phyloP scores from a whole-genome alignment of 2,329 filamentous ascomycete genomes.

The Sclerotinia sclerotiorum region DNA sequence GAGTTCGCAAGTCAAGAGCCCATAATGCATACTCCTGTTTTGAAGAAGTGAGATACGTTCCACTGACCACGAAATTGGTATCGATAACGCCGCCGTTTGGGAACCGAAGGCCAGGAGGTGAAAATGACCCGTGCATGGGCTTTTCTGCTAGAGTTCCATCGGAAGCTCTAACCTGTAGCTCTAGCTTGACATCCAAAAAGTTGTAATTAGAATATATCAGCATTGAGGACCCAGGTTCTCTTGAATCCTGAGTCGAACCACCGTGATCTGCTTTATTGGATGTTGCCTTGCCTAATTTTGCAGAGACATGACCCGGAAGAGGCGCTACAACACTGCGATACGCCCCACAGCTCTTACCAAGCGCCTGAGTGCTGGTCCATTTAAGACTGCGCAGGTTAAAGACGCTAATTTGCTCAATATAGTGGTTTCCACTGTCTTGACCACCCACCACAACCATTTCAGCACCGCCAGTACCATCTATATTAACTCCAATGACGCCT shows the following conservation, averaged over 20 bases:
- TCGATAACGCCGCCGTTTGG: conserved; percentile 95
- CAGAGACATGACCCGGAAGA: conserved; percentile 63
- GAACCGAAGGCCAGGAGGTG: conserved; percentile 88
- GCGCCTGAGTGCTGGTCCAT: conserved; percentile 85
- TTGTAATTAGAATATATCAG: conserved; percentile 99
- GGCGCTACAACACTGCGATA: conserved; percentile 95
- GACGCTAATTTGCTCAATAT: conserved; percentile 97
- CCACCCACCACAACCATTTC: conserved; percentile 98
- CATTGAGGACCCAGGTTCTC: conserved; percentile 70
- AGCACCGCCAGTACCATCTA: conserved; percentile 87
- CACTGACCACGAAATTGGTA: conserved; percentile 94
- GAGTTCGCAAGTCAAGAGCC: conserved; percentile 83
- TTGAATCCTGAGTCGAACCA: conserved; percentile 50
- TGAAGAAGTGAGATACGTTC: conserved; percentile 94
- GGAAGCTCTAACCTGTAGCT: conserved; percentile 81
- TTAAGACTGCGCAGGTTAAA: conserved; percentile 94
- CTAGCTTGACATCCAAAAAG: conserved; percentile 93
- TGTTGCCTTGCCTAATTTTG: conserved; percentile 63
- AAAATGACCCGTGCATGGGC: conserved; percentile 82
- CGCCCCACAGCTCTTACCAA: conserved; percentile 91
- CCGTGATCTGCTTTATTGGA: conserved; percentile 45
- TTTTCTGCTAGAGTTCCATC: conserved; percentile 85
- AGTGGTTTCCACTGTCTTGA: conserved; percentile 96
- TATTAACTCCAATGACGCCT: conserved; percentile 80
- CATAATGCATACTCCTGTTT: conserved; percentile 98